Evolutionary conservation across 805 yeast genomes (phyloP).

Genomic region (Hanseniaspora vineae): DNA sequence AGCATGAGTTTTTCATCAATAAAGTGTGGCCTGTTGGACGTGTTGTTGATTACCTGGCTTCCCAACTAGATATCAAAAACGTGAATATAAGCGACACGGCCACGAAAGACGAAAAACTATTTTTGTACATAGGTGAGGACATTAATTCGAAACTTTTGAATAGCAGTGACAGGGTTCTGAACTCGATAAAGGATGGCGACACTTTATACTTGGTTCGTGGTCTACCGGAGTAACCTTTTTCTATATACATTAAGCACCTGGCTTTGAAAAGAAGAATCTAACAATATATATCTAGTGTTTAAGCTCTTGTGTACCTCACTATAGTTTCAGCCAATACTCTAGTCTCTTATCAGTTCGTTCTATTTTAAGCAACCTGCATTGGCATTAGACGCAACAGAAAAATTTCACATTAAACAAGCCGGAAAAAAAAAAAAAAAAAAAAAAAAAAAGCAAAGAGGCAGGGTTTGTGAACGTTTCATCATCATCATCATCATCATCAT

Average conservation of each 20-base stretch:
- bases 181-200: slow-evolving; percentile 13
- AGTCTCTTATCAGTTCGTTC: too few relatives aligned
- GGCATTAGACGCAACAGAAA: too few relatives aligned
- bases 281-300: too few relatives aligned
- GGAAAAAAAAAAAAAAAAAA: too few relatives aligned
- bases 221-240: neutral
- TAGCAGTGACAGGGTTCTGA: slow-evolving; percentile 12
- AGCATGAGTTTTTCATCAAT: slow-evolving; percentile 14
- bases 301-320: too few relatives aligned
- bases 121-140: slow-evolving; percentile 12
- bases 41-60: slow-evolving; percentile 19
- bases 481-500: neutral
- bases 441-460: too few relatives aligned
- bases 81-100: slow-evolving; percentile 10
- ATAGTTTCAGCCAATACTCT: too few relatives aligned
- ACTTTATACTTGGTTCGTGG: slow-evolving; percentile 19
- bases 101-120: slow-evolving; percentile 13
- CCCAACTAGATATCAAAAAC: slow-evolving; percentile 14
- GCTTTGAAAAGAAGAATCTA: too few relatives aligned
- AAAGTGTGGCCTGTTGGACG: slow-evolving; percentile 24
- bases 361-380: too few relatives aligned
- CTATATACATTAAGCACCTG: too few relatives aligned
- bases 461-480: neutral
- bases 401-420: too few relatives aligned
- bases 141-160: slow-evolving; percentile 1